phyloP scores from a whole-genome alignment of 352 stramenopile species.

The Thalassiosira mediterranea region DNA sequence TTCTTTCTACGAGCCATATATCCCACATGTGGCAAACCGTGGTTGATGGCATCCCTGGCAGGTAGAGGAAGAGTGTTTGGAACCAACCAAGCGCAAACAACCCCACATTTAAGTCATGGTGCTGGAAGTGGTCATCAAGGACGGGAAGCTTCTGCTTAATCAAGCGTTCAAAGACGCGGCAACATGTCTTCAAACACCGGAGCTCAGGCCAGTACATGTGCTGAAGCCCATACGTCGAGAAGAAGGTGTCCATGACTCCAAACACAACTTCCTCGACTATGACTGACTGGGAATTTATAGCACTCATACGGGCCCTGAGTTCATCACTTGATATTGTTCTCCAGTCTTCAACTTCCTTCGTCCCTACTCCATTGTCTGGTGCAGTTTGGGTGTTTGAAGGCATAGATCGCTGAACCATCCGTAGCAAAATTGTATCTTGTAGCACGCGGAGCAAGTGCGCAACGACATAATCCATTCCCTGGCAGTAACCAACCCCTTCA shows the following conservation, averaged over 20 bases:
- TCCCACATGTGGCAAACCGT: constrained; percentile 86
- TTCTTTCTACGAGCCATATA: constrained; percentile 83
- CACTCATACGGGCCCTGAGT: constrained; percentile 47
- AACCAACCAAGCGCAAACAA: constrained; percentile 85
- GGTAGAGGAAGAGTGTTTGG: constrained; percentile 83
- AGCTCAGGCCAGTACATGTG: constrained; percentile 85
- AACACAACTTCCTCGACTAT: constrained; percentile 82
- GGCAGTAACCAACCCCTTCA: constrained; percentile 79
- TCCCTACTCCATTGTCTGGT: constrained; percentile 3
- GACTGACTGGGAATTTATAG: constrained; percentile 47
- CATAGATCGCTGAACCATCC: constrained; percentile 53
- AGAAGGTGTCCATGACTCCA: constrained; percentile 80
- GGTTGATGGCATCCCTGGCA: constrained; percentile 81
- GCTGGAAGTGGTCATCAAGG: constrained; percentile 82
- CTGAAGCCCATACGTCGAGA: constrained; percentile 77
- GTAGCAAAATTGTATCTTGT: constrained; percentile 77
- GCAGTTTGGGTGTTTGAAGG: constrained; percentile 14
- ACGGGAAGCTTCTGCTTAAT: constrained; percentile 83
- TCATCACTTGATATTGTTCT: constrained; percentile 50
- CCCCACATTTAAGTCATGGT: constrained; percentile 84
- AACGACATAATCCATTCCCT: constrained; percentile 82
- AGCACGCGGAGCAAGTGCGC: constrained; percentile 81
- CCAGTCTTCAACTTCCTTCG: constrained; percentile 35
- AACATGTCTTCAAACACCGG: constrained; percentile 80
- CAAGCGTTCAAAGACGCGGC: constrained; percentile 79